phyloP scores from a whole-genome alignment of 2,329 filamentous ascomycete species.

The Hypomyces rosellus region DNA sequence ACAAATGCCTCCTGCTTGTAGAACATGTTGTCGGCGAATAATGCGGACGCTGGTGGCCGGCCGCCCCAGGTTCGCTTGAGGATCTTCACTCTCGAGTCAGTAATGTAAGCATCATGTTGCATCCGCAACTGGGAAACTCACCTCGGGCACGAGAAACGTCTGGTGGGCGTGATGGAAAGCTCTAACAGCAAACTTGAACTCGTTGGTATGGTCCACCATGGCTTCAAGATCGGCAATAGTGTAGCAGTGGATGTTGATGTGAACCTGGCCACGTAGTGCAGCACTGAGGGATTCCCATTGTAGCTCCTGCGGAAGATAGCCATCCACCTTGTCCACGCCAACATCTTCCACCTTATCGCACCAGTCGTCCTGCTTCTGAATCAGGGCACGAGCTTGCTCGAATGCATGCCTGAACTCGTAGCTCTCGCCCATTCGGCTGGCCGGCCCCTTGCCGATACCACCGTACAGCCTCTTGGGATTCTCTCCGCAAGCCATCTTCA shows the following conservation, averaged over 20 bases:
- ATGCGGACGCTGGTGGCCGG: conserved; percentile 48
- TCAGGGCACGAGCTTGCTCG: conserved; percentile 52
- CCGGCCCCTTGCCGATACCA: conserved; percentile 44
- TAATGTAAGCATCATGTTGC: background rate
- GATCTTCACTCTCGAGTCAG: conserved; percentile 29
- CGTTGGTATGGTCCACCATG: conserved; percentile 64
- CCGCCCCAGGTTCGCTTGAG: conserved; percentile 51
- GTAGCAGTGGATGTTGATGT: conserved; percentile 67
- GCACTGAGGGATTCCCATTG: conserved; percentile 58
- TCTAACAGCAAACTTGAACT: conserved; percentile 60
- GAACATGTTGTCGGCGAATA: conserved; percentile 68
- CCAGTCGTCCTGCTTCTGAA: conserved; percentile 62
- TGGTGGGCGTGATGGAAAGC: conserved; percentile 67
- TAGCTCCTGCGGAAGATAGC: conserved; percentile 56
- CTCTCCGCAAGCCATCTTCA: conserved; percentile 73
- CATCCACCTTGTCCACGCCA: conserved; percentile 44
- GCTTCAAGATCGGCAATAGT: conserved; percentile 62
- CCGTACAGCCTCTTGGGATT: conserved; percentile 61
- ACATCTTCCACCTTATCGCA: conserved; percentile 48
- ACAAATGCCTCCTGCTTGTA: conserved; percentile 64
- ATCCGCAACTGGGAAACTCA: conserved; percentile 19
- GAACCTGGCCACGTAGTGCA: conserved; percentile 59
- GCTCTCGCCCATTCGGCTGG: conserved; percentile 60
- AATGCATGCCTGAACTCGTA: conserved; percentile 64
- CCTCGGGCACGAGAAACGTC: conserved; percentile 59